Base-by-base conservation (phyloP, 495 filamentous ascomycete species). In the Pyrenula massariospora region DNA sequence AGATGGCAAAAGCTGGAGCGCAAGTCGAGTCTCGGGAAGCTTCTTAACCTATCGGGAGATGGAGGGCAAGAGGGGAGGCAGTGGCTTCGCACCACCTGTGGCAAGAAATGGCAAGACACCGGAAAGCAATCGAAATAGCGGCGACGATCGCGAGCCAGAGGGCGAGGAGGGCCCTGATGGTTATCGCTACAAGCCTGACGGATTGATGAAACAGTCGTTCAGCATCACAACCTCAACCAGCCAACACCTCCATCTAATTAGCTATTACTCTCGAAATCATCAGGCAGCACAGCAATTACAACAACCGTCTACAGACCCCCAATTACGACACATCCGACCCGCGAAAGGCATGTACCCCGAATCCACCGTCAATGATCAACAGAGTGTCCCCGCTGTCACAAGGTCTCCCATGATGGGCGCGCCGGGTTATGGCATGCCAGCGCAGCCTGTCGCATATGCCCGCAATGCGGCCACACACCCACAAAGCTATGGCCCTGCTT, bases 171-270 rank as follows among this genome's bases (percentile, higher is more conserved):
- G 91, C 36, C 93, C 88, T 0, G 93, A 98, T 68, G 93, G 93
- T 12, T 98, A 97, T 67, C 81, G 92, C 55, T 98, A 98, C 71
- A 98, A 98, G 73, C 85, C 88, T 1, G 93, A 97, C 63, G 93
- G 93, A 0, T 74, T 98, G 36, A 95, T 96, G 91, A 98, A 98
- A 76, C 93, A 98, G 70, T 97, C 93, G 0, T 98, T 97, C 77
- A 96, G 92, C 74, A 97, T 98, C 66, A 95, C 92, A 2, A 97
- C 92, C 1, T 85, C 87, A 8, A 80, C 77, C 21, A 87, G 88
- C 24, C 89, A 96, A 58, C 95, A 97, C 63, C 80, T 98, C 3
- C 93, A 98, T 67, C 76, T 98, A 47, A 98, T 98, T 67, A 95
- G 91, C 62, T 98, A 98, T 68, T 96, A 89, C 66, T 81, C 88